Evolutionary conservation across 768 basidiomycete genomes (phyloP), one percentile per base, ranked within the genome.

Genomic region (Boletus vinaceobasis): DNA sequence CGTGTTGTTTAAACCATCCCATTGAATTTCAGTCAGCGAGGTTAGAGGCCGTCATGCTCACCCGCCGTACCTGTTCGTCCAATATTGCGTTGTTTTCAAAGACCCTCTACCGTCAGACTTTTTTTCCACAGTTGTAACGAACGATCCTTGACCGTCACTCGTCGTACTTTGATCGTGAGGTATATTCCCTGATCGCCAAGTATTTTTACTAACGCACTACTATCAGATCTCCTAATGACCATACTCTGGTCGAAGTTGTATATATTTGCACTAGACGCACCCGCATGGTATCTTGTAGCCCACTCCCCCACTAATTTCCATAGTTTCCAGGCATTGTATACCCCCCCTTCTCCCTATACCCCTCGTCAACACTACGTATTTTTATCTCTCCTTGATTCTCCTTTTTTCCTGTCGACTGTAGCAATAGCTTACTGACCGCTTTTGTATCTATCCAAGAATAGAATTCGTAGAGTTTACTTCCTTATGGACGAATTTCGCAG

Each of bases 401-500:
- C 43, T 32, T 19, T 11, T 10, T 45, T 14, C 7, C n/a, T 10
- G 6, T 33, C 42, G 35, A 59, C 32, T 68, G 64, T 68, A 68
- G 61, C 55, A 14, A 52, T 63, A 67, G 52, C 13, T 46, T 35
- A 3, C 32, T 13, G 17, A 27, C 37, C 17, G 23, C 38, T 17
- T 29, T 40, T 57, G 52, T 65, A 50, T 50, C 33, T 5, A 17
- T 21, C 26, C 32, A 17, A 35, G 29, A 55, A 56, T 60, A 55
- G 38, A 60, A 2, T 26, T 17, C 0, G 29, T 43, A 26, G 44
- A 42, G 26, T 49, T 19, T 32, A 9, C 23, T 32, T 36, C 7
- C 19, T 37, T 2, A 29, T 14, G 15, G 17, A 39, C 14, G 11
- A 15, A 50, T 56, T 38, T 52, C 23, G 5, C 35, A n/a, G 35